Evolutionary conservation across 1,284 basidiomycete genomes (phyloP).

Genomic region (Marasmius oreades): DNA sequence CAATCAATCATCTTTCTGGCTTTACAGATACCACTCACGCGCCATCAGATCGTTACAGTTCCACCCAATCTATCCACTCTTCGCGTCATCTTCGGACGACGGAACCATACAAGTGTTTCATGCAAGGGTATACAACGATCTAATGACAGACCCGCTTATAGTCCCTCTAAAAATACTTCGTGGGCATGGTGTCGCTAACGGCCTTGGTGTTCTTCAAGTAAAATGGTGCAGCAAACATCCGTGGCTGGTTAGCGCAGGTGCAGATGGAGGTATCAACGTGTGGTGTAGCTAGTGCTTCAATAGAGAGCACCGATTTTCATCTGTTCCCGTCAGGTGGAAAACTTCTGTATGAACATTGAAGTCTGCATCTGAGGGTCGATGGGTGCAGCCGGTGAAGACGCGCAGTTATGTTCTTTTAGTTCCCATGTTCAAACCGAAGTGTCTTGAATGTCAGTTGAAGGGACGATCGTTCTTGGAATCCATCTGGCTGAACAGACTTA

Average conservation of each 20-base stretch:
- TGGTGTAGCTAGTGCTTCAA: conserved; percentile 69
- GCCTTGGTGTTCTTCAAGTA: conserved; percentile 88
- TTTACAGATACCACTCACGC: conserved; percentile 81
- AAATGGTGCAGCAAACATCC: conserved; percentile 89
- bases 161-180: conserved; percentile 96
- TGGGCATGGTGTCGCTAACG: conserved; percentile 82
- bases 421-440: no score
- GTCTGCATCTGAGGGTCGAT: no score
- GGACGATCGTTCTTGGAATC: no score
- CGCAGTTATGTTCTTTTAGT: no score
- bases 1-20: conserved; percentile 12
- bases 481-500: no score
- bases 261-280: conserved; percentile 85
- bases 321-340: no score
- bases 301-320: no score
- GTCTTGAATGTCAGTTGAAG: no score
- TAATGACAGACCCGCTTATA: conserved; percentile 94
- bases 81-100: conserved; percentile 95
- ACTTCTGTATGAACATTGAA: no score
- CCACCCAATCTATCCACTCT: conserved; percentile 93
- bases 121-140: conserved; percentile 88
- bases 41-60: conserved; percentile 92
- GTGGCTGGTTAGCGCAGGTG: conserved; percentile 91
- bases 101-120: conserved; percentile 98
- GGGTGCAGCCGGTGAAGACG: no score